A percentile compares a stretch with the other conserved stretches of the same genome.
Conservation (phyloP, 116 monocot species). For the Phalaenopsis hybrid region DNA sequence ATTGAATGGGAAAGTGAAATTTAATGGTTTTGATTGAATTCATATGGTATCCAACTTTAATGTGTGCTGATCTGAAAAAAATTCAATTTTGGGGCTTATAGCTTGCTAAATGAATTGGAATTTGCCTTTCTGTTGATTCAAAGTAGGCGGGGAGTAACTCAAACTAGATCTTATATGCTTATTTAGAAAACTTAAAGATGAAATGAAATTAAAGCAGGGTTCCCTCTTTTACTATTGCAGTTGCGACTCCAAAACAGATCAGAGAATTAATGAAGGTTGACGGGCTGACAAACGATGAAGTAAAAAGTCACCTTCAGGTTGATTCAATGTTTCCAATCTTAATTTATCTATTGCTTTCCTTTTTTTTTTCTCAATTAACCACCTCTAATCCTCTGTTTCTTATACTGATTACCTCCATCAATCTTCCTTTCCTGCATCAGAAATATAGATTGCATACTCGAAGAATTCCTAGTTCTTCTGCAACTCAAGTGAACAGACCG, state of each 20-base stretch:
- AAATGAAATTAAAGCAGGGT: neutral
- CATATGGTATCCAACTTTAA: too few species aligned
- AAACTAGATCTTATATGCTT: neutral
- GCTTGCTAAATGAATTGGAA: neutral
- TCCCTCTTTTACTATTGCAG: constrained; percentile 26
- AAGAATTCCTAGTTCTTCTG: constrained; percentile 18
- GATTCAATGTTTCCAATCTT: neutral
- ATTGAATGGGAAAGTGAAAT: neutral
- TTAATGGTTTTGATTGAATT: too few species aligned
- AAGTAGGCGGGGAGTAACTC: neutral
- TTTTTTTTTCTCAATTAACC: neutral
- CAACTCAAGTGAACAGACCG: neutral
- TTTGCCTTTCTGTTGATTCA: neutral
- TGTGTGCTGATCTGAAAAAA: neutral
- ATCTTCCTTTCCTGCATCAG: constrained; percentile 18
- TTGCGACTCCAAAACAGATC: constrained; percentile 87
- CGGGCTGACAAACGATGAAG: constrained; percentile 91
- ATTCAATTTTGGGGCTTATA: neutral
- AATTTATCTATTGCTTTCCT: neutral
- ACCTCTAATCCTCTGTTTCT: neutral
- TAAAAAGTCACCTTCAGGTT: constrained; percentile 93
- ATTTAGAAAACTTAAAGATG: neutral
- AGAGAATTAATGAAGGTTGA: constrained; percentile 88
- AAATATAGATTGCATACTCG: constrained; percentile 64
- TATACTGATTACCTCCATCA: neutral